Percentiles rank a stretch among this genome's conserved stretches.
Conservation (phyloP, 73 alveolate species). For the Paramecium caudatum region DNA sequence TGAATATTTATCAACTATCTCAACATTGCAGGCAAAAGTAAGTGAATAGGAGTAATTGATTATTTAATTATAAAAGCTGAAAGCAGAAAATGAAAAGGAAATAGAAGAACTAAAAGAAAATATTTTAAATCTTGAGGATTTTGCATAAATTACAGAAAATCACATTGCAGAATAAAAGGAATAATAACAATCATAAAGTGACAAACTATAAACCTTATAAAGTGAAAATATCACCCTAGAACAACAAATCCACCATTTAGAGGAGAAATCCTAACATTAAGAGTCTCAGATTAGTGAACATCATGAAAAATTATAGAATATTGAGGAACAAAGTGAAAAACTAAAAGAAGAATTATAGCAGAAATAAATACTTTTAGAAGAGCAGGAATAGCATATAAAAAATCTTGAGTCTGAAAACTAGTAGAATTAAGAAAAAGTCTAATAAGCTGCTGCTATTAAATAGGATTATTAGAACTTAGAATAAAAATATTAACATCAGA, state of each 20-base stretch:
- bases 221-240: neutral
- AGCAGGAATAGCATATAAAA: neutral
- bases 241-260: too few species aligned
- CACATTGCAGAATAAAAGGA: constrained; percentile 3
- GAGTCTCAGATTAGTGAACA: too few species aligned
- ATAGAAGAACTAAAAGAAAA: constrained; percentile 39
- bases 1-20: too few species aligned
- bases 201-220: neutral
- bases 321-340: too few species aligned
- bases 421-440: neutral
- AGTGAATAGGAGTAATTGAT: neutral
- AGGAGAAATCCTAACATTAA: too few species aligned
- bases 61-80: neutral
- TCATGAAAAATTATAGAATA: too few species aligned
- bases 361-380: too few species aligned
- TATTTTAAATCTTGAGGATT: neutral
- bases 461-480: neutral
- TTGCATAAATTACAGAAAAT: constrained; percentile 1
- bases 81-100: neutral
- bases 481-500: neutral
- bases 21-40: neutral
- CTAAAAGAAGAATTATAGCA: too few species aligned
- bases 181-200: neutral
- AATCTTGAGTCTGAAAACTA: neutral
- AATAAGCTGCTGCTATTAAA: neutral